These are phyloP conservation scores for Hypomyces perniciosus DNA, from an alignment of 2,329 filamentous ascomycete genomes.

Conservation along the genomic window DNA sequence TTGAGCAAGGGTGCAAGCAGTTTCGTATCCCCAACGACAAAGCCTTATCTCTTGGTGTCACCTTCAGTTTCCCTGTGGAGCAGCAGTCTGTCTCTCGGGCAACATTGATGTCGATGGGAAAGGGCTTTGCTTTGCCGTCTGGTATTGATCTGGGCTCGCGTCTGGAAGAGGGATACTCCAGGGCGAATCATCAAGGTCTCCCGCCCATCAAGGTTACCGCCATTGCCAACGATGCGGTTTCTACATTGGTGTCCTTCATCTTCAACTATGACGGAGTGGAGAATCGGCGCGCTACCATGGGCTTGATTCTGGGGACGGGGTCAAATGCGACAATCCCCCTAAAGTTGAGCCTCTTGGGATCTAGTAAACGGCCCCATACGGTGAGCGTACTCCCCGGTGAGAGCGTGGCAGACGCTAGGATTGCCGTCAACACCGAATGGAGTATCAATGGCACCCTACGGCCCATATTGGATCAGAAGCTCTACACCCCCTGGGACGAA, in stretches of 20 bases:
- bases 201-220: constrained; percentile 66
- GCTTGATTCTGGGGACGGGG: constrained; percentile 74
- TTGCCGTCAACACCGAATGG: constrained; percentile 80
- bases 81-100: constrained; percentile 58
- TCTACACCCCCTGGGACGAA: constrained; percentile 67
- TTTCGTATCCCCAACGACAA: constrained; percentile 37
- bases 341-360: constrained; percentile 54
- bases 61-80: constrained; percentile 65
- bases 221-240: constrained; percentile 76
- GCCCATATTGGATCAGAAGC: constrained; percentile 54
- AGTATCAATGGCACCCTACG: constrained; percentile 70
- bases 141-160: constrained; percentile 55
- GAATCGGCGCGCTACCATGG: constrained; percentile 66
- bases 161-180: constrained; percentile 53
- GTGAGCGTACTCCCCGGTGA: constrained; percentile 44
- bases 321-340: constrained; percentile 76
- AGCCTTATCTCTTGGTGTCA: constrained; percentile 58
- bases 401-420: constrained; percentile 48
- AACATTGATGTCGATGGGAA: constrained; percentile 62
- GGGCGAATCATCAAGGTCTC: constrained; percentile 40
- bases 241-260: constrained; percentile 70
- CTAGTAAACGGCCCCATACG: constrained; percentile 51
- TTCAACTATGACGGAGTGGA: constrained; percentile 59
- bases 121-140: constrained; percentile 59
- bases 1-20: constrained; percentile 48